Conservation (phyloP, 2,329 filamentous ascomycete species). For the Cladosporium sp. region DNA sequence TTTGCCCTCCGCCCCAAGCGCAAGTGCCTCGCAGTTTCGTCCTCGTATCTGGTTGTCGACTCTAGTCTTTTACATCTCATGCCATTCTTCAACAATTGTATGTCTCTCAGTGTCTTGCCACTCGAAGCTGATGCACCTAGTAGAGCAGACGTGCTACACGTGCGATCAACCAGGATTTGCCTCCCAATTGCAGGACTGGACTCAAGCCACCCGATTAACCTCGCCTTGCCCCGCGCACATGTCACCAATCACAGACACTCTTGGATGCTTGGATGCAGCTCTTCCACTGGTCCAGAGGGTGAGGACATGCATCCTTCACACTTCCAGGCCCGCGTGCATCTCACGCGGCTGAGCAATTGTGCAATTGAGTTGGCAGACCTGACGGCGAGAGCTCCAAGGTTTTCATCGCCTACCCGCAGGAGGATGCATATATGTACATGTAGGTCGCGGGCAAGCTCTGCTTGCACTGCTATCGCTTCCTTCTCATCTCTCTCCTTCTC, state of each 20-base stretch:
- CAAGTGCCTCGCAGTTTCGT: no score
- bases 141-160: neutral
- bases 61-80: neutral
- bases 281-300: neutral
- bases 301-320: neutral
- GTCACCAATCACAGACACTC: neutral
- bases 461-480: neutral
- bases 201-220: neutral
- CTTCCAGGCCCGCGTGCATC: neutral
- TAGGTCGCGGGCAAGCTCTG: conserved; percentile 5
- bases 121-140: neutral
- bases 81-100: neutral
- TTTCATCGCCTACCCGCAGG: neutral
- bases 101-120: neutral
- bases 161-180: neutral
- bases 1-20: no score
- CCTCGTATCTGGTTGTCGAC: no score
- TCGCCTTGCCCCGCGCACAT: conserved; percentile 6
- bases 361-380: neutral
- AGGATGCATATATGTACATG: neutral
- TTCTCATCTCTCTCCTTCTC: neutral
- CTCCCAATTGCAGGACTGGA: neutral
- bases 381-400: neutral
- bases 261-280: conserved; percentile 1
- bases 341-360: conserved; percentile 12